A percentile compares a stretch with the other conserved stretches of the same genome.
Evolutionary conservation across 129 eudicot genomes (phyloP).

Genomic region (Artemisia annua): DNA sequence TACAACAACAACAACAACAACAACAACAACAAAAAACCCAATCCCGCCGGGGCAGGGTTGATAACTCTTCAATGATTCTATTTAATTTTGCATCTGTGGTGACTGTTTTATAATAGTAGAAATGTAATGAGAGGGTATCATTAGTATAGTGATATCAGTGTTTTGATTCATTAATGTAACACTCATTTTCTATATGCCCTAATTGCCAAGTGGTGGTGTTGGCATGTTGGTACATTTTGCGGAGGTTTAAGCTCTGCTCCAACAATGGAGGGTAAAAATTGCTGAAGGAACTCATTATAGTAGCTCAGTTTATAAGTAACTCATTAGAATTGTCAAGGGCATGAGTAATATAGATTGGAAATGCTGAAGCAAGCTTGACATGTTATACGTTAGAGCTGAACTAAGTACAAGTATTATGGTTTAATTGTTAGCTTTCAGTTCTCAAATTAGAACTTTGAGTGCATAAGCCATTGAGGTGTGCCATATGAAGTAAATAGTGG

Average conservation of each 20-base stretch:
- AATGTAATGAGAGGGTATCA: too few relatives aligned
- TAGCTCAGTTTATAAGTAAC: too few relatives aligned
- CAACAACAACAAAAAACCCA: too few relatives aligned
- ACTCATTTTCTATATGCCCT: neutral
- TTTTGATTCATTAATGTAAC: neutral
- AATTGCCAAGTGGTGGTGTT: conserved; percentile 1
- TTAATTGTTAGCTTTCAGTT: too few relatives aligned
- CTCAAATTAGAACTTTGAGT: too few relatives aligned
- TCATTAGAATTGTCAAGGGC: neutral
- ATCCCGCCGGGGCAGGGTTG: too few relatives aligned
- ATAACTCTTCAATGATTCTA: neutral
- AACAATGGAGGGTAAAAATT: neutral
- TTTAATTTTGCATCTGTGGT: neutral
- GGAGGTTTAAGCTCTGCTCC: neutral
- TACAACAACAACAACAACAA: too few relatives aligned
- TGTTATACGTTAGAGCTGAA: neutral
- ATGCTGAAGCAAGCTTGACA: neutral
- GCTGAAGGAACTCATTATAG: too few relatives aligned
- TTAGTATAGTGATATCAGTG: neutral
- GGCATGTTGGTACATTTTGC: neutral
- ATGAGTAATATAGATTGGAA: neutral
- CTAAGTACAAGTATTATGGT: neutral
- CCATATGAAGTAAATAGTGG: too few relatives aligned
- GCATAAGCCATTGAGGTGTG: too few relatives aligned
- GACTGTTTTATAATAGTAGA: neutral